Evolutionary conservation across 1,284 basidiomycete species (phyloP).

Genomic region (Ceratobasidium sp.): DNA sequence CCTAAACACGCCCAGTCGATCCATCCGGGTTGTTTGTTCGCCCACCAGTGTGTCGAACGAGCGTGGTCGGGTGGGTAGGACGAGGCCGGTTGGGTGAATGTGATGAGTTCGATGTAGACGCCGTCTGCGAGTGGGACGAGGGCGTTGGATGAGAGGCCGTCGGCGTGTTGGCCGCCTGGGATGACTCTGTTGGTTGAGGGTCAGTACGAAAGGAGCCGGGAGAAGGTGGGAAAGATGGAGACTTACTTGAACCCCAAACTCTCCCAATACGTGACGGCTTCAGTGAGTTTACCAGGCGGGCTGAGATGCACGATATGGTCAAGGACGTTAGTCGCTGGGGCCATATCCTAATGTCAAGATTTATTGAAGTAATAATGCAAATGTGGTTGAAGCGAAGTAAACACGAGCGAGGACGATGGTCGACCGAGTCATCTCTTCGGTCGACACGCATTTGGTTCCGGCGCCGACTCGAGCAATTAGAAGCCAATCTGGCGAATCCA

Average conservation of each 20-base stretch:
- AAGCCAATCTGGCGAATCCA: too few relatives aligned
- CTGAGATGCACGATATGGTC: constrained; percentile 78
- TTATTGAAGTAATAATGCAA: background rate
- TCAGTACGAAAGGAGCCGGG: background rate
- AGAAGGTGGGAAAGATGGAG: background rate
- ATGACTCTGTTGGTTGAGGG: constrained; percentile 60
- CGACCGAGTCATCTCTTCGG: too few relatives aligned
- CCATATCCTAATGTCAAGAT: background rate
- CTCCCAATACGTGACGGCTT: constrained; percentile 65
- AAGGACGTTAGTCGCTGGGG: constrained; percentile 63
- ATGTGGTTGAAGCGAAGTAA: background rate
- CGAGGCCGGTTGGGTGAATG: constrained; percentile 68
- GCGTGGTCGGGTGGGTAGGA: constrained; percentile 67
- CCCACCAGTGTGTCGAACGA: constrained; percentile 63
- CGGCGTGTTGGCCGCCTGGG: constrained; percentile 72
- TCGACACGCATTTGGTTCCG: too few relatives aligned
- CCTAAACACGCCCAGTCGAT: constrained; percentile 75
- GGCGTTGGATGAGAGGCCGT: constrained; percentile 72
- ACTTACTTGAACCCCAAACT: constrained; percentile 74
- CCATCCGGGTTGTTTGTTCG: constrained; percentile 69
- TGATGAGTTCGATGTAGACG: constrained; percentile 76
- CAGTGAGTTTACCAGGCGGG: constrained; percentile 68
- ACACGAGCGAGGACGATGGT: too few relatives aligned
- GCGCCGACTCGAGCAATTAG: too few relatives aligned
- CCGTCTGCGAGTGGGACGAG: constrained; percentile 73